Conservation (phyloP, 805 yeast species). For the Candida dendrica region DNA sequence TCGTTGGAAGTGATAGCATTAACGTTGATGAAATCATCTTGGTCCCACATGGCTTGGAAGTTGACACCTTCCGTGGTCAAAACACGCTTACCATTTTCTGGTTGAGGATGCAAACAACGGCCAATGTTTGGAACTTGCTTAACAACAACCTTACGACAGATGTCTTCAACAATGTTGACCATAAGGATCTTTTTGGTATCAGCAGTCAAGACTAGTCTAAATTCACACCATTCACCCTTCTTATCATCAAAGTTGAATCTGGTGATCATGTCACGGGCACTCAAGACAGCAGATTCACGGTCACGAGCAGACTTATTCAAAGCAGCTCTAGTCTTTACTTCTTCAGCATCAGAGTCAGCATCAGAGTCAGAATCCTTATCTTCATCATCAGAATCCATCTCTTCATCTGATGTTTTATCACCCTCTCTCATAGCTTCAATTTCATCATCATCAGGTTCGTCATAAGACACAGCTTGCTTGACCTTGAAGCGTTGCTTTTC, state of each 20-base stretch:
- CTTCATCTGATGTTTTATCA: constrained; percentile 71
- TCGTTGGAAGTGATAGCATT: constrained; percentile 89
- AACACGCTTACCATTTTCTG: constrained; percentile 63
- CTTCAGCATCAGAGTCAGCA: constrained; percentile 31
- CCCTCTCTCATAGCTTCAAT: constrained; percentile 82
- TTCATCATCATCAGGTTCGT: constrained; percentile 93
- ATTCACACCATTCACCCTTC: constrained; percentile 87
- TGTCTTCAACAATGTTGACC: constrained; percentile 93
- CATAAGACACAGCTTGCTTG: constrained; percentile 87
- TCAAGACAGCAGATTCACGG: constrained; percentile 77
- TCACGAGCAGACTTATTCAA: constrained; percentile 63
- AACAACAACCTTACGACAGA: constrained; percentile 84
- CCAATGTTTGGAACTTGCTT: constrained; percentile 89
- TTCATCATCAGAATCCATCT: constrained; percentile 32
- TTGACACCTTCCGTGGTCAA: constrained; percentile 97
- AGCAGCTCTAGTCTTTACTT: constrained; percentile 20
- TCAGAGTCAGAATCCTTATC: constrained; percentile 26
- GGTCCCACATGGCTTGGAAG: constrained; percentile 97
- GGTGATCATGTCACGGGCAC: constrained; percentile 65
- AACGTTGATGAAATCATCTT: constrained; percentile 85
- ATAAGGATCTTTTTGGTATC: constrained; percentile 88
- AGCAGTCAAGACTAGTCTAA: constrained; percentile 75
- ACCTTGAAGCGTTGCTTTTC: constrained; percentile 53
- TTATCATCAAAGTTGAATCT: constrained; percentile 87
- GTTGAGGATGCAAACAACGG: constrained; percentile 79